Conservation (phyloP, 805 yeast species). For the Wickerhamomyces ciferrii region DNA sequence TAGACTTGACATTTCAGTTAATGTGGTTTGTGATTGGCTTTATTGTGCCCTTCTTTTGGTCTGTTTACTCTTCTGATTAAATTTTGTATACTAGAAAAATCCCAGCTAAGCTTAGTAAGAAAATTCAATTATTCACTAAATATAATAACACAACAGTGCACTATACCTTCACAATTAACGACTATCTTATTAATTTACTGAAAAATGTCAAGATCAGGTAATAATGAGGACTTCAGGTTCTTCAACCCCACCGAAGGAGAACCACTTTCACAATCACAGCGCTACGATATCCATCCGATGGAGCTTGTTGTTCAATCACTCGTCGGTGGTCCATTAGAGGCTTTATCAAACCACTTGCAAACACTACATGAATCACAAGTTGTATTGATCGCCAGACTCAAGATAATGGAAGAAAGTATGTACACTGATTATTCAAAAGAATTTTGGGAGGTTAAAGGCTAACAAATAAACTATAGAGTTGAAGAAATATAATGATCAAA, state of each 20-base stretch:
- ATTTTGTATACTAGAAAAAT: neutral
- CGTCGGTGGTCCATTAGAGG: conserved; percentile 49
- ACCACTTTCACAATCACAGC: neutral
- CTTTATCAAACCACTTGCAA: conserved; percentile 42
- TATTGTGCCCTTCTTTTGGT: neutral
- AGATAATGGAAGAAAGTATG: conserved; percentile 29
- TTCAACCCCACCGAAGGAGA: neutral
- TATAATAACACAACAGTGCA: no score
- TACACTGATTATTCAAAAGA: neutral
- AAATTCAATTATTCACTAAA: neutral
- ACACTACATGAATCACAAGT: conserved; percentile 52
- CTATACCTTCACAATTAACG: no score
- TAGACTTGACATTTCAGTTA: conserved; percentile 13
- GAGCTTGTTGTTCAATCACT: conserved; percentile 55
- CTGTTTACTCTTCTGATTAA: neutral
- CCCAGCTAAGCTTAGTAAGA: neutral
- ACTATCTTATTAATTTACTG: neutral
- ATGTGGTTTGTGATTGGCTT: neutral
- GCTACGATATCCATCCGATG: conserved; percentile 45
- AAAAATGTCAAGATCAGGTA: neutral
- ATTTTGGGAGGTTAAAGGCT: neutral
- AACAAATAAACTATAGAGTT: conserved; percentile 18
- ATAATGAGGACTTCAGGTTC: neutral
- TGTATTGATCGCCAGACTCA: conserved; percentile 43
- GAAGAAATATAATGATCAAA: conserved; percentile 21